Conservation (phyloP, 73 alveolate genomes). For the Breviolum minutum region DNA sequence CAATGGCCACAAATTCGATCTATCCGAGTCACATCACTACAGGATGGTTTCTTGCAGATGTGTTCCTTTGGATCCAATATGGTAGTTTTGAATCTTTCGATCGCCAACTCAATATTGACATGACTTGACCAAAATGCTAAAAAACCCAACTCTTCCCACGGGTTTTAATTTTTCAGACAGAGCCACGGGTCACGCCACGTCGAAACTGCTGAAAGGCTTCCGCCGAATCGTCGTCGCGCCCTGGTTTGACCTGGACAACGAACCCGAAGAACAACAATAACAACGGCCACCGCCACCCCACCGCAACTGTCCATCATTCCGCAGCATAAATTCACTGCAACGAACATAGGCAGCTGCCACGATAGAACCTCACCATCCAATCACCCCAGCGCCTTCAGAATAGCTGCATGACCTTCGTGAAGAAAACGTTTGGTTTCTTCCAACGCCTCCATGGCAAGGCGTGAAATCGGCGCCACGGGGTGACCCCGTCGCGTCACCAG, state of each 20-base stretch:
- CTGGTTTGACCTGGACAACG: neutral
- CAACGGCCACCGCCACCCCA: too few species aligned
- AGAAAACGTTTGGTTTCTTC: constrained; percentile 60
- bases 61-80: too few species aligned
- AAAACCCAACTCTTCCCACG: neutral
- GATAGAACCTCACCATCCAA: too few species aligned
- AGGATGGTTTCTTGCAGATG: neutral
- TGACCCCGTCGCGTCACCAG: too few species aligned
- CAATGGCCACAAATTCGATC: neutral
- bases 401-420: constrained; percentile 56
- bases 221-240: constrained; percentile 62
- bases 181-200: constrained; percentile 37
- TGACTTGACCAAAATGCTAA: neutral
- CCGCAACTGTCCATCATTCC: too few species aligned
- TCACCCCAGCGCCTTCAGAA: constrained; percentile 7
- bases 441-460: neutral
- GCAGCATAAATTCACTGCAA: neutral
- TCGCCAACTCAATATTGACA: neutral
- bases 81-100: too few species aligned
- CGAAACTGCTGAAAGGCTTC: constrained; percentile 35
- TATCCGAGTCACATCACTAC: neutral
- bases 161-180: neutral
- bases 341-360: neutral
- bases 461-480: neutral
- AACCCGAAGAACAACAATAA: too few species aligned